These are phyloP conservation scores for Kingdonia uniflora DNA, from an alignment of 164 flowering plant species.

Conservation along the genomic window DNA sequence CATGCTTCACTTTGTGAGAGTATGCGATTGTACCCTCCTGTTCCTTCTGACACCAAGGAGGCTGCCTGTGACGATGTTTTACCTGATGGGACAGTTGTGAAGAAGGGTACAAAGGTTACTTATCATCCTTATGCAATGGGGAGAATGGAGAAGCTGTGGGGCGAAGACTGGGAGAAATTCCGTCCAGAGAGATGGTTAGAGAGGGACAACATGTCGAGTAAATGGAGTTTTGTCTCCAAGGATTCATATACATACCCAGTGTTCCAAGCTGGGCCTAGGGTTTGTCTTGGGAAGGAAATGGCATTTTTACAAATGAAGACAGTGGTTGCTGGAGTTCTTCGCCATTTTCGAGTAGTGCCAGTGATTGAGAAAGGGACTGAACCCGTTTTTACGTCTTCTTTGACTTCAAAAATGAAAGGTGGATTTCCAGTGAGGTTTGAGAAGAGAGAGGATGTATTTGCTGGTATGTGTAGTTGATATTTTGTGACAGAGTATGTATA, in stretches of 20 bases:
- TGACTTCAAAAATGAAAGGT: constrained; percentile 28
- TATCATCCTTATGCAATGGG: constrained; percentile 60
- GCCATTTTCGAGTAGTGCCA: constrained; percentile 18
- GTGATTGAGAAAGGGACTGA: constrained; percentile 9
- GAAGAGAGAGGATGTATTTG: constrained; percentile 18
- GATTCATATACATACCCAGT: constrained; percentile 30
- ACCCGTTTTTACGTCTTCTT: constrained; percentile 10
- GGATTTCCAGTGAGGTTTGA: constrained; percentile 21
- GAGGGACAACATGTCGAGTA: constrained; percentile 10
- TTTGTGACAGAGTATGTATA: too few relatives aligned
- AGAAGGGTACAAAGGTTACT: constrained; percentile 30
- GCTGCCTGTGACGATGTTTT: constrained; percentile 33
- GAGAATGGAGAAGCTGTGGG: constrained; percentile 38
- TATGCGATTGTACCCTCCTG: constrained; percentile 51
- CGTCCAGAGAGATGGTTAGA: constrained; percentile 47
- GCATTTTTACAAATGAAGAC: constrained; percentile 22
- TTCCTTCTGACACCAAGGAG: constrained; percentile 27
- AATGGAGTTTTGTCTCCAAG: constrained; percentile 23
- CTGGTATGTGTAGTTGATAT: too few relatives aligned
- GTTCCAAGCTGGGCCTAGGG: constrained; percentile 30
- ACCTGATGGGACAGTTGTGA: constrained; percentile 49
- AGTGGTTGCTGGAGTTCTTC: constrained; percentile 13
- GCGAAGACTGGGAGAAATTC: constrained; percentile 31
- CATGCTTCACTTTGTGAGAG: constrained; percentile 44
- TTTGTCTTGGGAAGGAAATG: constrained; percentile 34